Percentiles rank a stretch among this genome's conserved stretches.
These are phyloP conservation scores for Scedosporium apiospermum DNA, from an alignment of 2,329 filamentous ascomycete genomes.

Conservation along the genomic window DNA sequence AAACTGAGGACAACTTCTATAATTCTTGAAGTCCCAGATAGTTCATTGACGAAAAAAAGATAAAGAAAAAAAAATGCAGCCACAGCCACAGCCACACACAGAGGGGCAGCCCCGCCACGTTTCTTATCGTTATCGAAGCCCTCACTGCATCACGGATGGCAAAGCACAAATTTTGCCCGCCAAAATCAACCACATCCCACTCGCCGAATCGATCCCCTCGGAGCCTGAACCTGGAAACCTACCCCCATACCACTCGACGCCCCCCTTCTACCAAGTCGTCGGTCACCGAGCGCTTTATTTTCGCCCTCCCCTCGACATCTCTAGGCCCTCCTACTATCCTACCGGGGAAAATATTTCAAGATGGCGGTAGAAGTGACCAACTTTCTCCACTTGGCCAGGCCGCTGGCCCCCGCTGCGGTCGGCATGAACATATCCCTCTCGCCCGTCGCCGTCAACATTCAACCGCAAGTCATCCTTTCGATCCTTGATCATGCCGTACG, in stretches of 20 bases:
- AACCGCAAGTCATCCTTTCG: constrained; percentile 75
- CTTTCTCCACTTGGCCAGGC: constrained; percentile 90
- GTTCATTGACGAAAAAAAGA: neutral
- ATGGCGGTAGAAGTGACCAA: constrained; percentile 76
- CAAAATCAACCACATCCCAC: constrained; percentile 8
- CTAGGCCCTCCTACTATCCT: neutral
- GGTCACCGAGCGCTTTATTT: neutral
- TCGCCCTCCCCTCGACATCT: neutral
- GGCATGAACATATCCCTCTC: constrained; percentile 78
- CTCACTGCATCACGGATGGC: constrained; percentile 2
- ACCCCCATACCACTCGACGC: neutral
- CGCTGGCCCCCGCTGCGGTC: constrained; percentile 71
- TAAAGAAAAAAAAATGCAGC: neutral
- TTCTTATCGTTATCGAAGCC: constrained; percentile 12
- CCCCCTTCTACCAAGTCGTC: neutral
- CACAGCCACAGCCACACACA: constrained; percentile 12
- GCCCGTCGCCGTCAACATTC: constrained; percentile 88
- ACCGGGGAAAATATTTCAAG: constrained; percentile 8
- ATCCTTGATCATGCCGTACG: constrained; percentile 91
- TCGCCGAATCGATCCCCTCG: constrained; percentile 5
- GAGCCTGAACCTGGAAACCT: constrained; percentile 6
- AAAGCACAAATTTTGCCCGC: constrained; percentile 6
- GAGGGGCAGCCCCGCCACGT: constrained; percentile 13
- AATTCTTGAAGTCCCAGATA: neutral
- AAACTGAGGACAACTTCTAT: neutral